These are phyloP conservation scores for Phylloporus scabripes DNA, from an alignment of 768 basidiomycete species.

Conservation along the genomic window DNA sequence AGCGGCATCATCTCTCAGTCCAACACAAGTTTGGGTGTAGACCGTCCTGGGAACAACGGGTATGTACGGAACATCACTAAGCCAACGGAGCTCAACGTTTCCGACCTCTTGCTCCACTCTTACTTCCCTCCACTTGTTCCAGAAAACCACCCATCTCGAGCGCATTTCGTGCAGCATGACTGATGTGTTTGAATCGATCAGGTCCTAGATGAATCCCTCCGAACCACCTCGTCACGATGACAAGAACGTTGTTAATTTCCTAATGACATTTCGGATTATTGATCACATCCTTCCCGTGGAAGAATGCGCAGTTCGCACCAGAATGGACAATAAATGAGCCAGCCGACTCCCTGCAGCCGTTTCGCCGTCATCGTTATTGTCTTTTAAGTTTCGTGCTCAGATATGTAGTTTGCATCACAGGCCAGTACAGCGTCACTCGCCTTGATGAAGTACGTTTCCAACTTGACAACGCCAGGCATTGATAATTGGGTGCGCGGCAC, in stretches of 20 bases:
- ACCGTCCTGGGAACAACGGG: neutral
- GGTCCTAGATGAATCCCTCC: conserved; percentile 90
- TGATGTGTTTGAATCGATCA: conserved; percentile 89
- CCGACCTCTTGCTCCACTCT: conserved; percentile 21
- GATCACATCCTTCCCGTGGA: neutral
- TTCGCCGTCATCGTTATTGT: conserved; percentile 95
- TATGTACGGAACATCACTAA: neutral
- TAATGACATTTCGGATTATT: conserved; percentile 22
- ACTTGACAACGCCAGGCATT: conserved; percentile 79
- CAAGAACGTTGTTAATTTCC: conserved; percentile 80
- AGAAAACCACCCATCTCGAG: conserved; percentile 85
- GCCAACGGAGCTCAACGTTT: conserved; percentile 17
- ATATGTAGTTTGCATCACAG: neutral
- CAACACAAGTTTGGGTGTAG: neutral
- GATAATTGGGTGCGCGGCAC: conserved; percentile 75
- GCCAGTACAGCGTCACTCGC: conserved; percentile 31
- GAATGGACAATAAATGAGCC: conserved; percentile 84
- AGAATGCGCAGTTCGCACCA: conserved; percentile 42
- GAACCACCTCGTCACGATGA: conserved; percentile 91
- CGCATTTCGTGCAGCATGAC: conserved; percentile 90
- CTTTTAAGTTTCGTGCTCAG: conserved; percentile 34
- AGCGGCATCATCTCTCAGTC: conserved; percentile 11
- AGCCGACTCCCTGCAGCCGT: conserved; percentile 87
- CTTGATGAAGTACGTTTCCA: conserved; percentile 66
- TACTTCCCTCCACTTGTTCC: conserved; percentile 39